Evolutionary conservation across 257 asterid species (phyloP), one percentile per base, ranked within the genome.

Genomic region (Capsicum rhomboideum): DNA sequence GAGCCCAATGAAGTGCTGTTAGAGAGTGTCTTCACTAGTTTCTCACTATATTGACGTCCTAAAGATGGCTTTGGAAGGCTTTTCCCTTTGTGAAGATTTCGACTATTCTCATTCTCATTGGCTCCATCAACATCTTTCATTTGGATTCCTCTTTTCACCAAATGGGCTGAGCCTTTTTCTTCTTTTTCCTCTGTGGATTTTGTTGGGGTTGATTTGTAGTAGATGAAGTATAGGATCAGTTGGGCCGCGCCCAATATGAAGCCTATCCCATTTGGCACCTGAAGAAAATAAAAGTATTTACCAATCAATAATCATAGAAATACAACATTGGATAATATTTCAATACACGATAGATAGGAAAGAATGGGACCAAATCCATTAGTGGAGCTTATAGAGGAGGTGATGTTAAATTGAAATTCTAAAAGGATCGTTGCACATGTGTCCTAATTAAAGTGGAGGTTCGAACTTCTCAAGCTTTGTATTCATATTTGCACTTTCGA

Each of bases 231-330:
- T 13, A 93, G 63, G 0, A 87, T 37, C 52, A 93, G 52, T 82
- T 94, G 98, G 83, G 90, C 88, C 0, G 92, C 72, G 4, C 97
- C 93, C 86, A 92, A 85, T 26, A 90, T 0, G 55, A 93, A 90
- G 16, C 97, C 97, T 17, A 91, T 59, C 64, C 89, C 97, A 78
- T 91, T 94, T 26, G 97, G 93, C 78, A 94, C 87, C 98, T 94
- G 85, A 31, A 49, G 44, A 58, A 14, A 23, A 79, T 42, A 20
- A 0, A 37, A 2, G 6, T 4, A 44, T 16, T 21, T 46, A 46
- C 10, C 52, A 40, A 23, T 7, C 12, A 46, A 17, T 21, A 74
- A 0, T 26, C 13, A n/a, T 37, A 18, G 6, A 67, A 8, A 18
- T 44, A 29, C 21, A 66, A 66, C 17, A 13, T 28, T 14, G 4